Percentiles rank a stretch among this genome's conserved stretches.
Conservation (phyloP, 192 early-diverging fungal species). For the Geranomyces variabilis region DNA sequence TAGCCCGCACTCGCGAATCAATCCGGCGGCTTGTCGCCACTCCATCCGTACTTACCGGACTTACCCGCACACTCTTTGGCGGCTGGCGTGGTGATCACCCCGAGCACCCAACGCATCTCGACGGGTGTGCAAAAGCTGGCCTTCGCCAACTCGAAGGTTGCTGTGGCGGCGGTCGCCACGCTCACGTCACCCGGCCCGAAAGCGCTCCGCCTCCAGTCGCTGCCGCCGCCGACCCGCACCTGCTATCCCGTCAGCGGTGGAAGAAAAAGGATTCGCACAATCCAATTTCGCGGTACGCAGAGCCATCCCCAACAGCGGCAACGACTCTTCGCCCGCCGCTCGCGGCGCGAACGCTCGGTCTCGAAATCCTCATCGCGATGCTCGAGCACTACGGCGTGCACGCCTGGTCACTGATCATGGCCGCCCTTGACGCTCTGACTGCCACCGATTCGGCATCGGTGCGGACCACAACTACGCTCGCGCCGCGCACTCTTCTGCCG, state of each 20-base stretch:
- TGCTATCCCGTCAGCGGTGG: too few species aligned
- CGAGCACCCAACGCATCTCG: conserved; percentile 5
- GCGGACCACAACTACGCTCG: not conserved
- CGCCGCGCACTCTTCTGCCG: conserved; percentile 2
- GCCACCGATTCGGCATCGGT: not conserved
- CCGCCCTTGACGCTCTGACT: not conserved
- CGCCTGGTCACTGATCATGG: not conserved
- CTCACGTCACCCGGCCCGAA: too few species aligned
- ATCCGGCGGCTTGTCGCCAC: not conserved
- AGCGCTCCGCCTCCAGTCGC: too few species aligned
- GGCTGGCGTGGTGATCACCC: conserved; percentile 13
- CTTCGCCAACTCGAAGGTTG: too few species aligned
- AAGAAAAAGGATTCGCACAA: not conserved
- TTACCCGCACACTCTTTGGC: conserved; percentile 12
- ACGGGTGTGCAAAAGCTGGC: too few species aligned
- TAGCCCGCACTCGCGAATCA: not conserved
- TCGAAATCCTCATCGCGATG: not conserved
- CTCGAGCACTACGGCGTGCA: not conserved
- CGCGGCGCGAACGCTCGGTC: conserved; percentile 4
- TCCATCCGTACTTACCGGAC: not conserved
- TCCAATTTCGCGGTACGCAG: not conserved
- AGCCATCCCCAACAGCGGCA: not conserved
- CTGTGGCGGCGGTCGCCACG: too few species aligned
- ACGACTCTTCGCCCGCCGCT: conserved; percentile 1
- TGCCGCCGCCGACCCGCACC: too few species aligned